phyloP scores from a whole-genome alignment of 2,329 filamentous ascomycete species.

The Aureobasidium mangrovei region DNA sequence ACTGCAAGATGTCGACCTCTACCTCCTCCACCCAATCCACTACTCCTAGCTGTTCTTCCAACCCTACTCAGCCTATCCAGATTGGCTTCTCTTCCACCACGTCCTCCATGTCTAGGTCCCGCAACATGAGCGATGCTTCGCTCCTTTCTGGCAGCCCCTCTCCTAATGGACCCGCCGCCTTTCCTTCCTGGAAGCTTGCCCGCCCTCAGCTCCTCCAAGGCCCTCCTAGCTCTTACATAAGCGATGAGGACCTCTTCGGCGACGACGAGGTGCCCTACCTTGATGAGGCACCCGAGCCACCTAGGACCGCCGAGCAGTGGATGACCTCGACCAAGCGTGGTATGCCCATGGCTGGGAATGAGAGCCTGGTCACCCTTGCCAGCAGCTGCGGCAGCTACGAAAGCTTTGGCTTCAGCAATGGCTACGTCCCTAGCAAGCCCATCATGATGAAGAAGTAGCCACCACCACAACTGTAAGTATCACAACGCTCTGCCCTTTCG shows the following conservation, averaged over 20 bases:
- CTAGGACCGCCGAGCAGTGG: constrained; percentile 27
- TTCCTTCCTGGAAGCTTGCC: constrained; percentile 18
- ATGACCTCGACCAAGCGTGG: constrained; percentile 14
- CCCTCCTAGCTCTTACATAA: constrained; percentile 27
- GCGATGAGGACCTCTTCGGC: constrained; percentile 31
- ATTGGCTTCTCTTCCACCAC: constrained; percentile 17
- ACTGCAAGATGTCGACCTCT: constrained; percentile 17
- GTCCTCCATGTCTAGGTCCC: constrained; percentile 12
- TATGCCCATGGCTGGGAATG: constrained; percentile 18
- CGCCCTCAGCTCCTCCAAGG: constrained; percentile 11
- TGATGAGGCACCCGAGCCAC: constrained; percentile 27
- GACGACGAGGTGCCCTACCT: constrained; percentile 23
- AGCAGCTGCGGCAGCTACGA: constrained; percentile 14
- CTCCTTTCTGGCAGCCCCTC: constrained; percentile 9
- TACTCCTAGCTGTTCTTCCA: constrained; percentile 14
- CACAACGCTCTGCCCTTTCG: too few relatives aligned
- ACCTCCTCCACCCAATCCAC: constrained; percentile 16
- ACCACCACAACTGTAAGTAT: not conserved
- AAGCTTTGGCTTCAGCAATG: constrained; percentile 11
- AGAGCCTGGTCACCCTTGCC: constrained; percentile 14
- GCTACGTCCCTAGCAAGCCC: constrained; percentile 9
- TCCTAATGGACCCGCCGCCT: constrained; percentile 14
- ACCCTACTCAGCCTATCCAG: constrained; percentile 16
- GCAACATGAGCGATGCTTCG: constrained; percentile 14
- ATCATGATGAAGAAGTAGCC: constrained; percentile 11